phyloP scores from a whole-genome alignment of 257 asterid genomes.

The Rhazya stricta region DNA sequence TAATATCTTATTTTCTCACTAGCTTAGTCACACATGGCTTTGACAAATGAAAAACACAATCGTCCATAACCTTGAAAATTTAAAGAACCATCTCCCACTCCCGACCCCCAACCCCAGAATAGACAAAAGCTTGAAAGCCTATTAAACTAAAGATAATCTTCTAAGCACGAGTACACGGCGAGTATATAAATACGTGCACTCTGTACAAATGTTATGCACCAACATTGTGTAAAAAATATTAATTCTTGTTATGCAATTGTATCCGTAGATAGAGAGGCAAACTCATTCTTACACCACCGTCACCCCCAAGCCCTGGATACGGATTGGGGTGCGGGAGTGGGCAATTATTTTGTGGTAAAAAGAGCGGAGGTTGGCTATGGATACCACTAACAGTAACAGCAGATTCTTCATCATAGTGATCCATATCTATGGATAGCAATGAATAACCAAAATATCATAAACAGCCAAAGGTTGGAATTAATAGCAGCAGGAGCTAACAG shows the following conservation, averaged over 20 bases:
- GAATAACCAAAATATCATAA: neutral
- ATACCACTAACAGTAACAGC: no score
- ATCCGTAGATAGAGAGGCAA: neutral
- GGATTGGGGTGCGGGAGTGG: no score
- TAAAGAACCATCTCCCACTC: conserved; percentile 4
- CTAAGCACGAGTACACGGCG: neutral
- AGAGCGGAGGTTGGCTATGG: no score
- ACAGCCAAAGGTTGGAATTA: neutral
- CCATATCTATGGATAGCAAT: no score
- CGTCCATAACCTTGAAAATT: conserved; percentile 3
- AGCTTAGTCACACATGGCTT: neutral
- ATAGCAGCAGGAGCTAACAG: neutral
- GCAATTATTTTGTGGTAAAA: no score
- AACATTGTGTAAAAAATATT: no score
- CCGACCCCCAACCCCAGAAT: neutral
- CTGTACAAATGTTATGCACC: no score
- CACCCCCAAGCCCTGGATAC: no score
- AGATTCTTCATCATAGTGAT: no score
- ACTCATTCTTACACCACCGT: no score
- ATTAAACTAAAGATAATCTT: neutral
- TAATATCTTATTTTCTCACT: neutral
- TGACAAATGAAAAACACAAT: conserved; percentile 4
- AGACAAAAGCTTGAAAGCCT: neutral
- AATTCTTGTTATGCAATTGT: neutral
- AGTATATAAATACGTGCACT: neutral